Evolutionary conservation across 768 basidiomycete species (phyloP).

Genomic region (Fistulinella prunicolor): DNA sequence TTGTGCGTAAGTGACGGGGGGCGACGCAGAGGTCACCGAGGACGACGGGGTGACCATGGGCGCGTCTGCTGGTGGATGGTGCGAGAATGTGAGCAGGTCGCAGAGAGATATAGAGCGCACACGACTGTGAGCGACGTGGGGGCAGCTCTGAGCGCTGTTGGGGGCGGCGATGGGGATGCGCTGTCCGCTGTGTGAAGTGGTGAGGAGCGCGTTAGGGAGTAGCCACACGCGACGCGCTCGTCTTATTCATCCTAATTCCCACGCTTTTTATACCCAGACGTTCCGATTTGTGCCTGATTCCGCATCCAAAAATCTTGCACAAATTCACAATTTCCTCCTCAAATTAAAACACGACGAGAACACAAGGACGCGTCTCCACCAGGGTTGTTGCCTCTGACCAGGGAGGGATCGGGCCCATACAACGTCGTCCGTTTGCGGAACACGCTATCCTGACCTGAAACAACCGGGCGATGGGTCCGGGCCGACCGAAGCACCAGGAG

Average conservation of each 20-base stretch:
- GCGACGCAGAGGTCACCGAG: slow-evolving; percentile 80
- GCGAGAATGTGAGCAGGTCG: slow-evolving; percentile 16
- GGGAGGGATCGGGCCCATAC: not conserved
- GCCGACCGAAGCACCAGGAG: slow-evolving; percentile 18
- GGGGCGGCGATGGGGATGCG: slow-evolving; percentile 31
- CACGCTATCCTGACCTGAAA: slow-evolving; percentile 13
- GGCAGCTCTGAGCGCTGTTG: slow-evolving; percentile 27
- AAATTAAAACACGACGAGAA: slow-evolving; percentile 15
- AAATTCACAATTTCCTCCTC: not conserved
- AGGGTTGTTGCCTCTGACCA: slow-evolving; percentile 5
- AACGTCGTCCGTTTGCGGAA: slow-evolving; percentile 1
- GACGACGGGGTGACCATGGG: slow-evolving; percentile 78
- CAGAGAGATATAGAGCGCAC: slow-evolving; percentile 17
- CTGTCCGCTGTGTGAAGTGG: slow-evolving; percentile 38
- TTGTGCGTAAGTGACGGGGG: slow-evolving; percentile 61
- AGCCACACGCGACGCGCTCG: slow-evolving; percentile 36
- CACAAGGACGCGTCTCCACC: slow-evolving; percentile 4
- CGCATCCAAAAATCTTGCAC: slow-evolving; percentile 13
- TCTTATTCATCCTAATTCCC: slow-evolving; percentile 37
- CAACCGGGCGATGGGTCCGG: slow-evolving; percentile 9
- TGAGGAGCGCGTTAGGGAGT: slow-evolving; percentile 39
- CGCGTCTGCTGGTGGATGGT: slow-evolving; percentile 23
- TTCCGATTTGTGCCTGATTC: slow-evolving; percentile 20
- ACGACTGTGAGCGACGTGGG: no score
- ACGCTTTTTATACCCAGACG: slow-evolving; percentile 27